Evolutionary conservation across 257 asterid species (phyloP), one percentile per base, ranked within the genome.

Genomic region (Paulownia fortunei): DNA sequence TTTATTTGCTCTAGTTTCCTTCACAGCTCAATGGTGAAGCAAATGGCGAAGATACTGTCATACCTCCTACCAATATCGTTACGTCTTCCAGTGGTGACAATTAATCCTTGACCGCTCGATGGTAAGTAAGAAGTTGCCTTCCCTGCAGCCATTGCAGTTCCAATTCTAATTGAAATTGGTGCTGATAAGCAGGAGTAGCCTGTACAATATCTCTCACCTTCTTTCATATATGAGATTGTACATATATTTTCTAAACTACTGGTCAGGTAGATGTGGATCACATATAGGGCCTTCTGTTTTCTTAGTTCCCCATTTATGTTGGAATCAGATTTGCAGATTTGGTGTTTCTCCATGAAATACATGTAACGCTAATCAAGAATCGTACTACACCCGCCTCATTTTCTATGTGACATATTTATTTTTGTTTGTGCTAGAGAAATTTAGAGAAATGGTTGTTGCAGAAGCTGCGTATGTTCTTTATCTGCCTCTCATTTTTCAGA

Each of bases 1-100:
- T 58, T 54, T 19, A 51, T 60, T 79, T 51, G n/a, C 13, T 73
- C 11, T 60, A 5, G 39, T 75, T 51, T 37, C 64, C 80, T 61
- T 34, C 11, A 24, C 83, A 94, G 98, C 83, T 82, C 66, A 81
- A 86, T 11, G 89, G 94, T 61, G 93, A 87, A 78, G 79, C 82
- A 51, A 87, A 82, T 37, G 87, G 82, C 44, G 79, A 89, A 15
- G 88, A 81, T 15, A 82, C 78, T 26, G 74, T 79, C 46, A 74
- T 79, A 32, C 79, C 91, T 52, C 81, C 91, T 68, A 81, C 85
- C 46, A 88, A 82, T 52, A 74, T 47, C 64, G 65, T 89, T 44
- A 82, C 80, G 42, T 79, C 90, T 78, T 84, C 88, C 18, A 83
- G 81, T 13, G 88, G 89, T 44, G 84, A 85, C 83, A 82, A 82